Conservation (phyloP, 805 yeast genomes). For the Kodamaea kakaduensis region DNA sequence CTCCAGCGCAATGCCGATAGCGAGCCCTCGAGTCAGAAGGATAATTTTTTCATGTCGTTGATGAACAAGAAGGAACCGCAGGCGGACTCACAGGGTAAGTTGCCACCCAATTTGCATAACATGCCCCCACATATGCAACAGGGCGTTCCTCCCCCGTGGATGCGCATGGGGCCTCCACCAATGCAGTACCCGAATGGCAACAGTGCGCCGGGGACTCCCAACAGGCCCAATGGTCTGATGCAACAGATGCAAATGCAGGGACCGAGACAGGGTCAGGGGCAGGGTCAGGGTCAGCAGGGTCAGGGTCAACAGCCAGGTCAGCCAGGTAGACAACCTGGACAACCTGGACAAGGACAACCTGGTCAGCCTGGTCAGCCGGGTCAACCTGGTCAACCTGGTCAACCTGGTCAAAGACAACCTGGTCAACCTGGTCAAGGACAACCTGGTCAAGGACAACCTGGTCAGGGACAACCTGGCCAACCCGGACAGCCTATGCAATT, state of each 20-base stretch:
- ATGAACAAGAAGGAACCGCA: slow-evolving; percentile 37
- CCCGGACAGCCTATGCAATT: slow-evolving; percentile 5
- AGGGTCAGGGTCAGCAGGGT: background rate
- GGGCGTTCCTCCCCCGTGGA: slow-evolving; percentile 8
- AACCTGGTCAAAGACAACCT: background rate
- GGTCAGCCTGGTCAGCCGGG: slow-evolving; percentile 2
- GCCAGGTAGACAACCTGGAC: slow-evolving; percentile 6
- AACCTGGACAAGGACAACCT: slow-evolving; percentile 4
- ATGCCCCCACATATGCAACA: slow-evolving; percentile 8
- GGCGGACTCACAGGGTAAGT: slow-evolving; percentile 1
- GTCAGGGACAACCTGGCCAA: slow-evolving; percentile 7
- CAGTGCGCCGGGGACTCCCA: too few species aligned
- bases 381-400: slow-evolving; percentile 7
- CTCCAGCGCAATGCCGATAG: slow-evolving; percentile 11
- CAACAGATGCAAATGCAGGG: slow-evolving; percentile 6
- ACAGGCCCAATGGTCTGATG: too few species aligned
- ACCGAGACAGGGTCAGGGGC: slow-evolving; percentile 8
- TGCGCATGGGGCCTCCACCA: slow-evolving; percentile 7
- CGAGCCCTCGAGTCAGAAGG: slow-evolving; percentile 6
- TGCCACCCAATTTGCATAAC: slow-evolving; percentile 8
- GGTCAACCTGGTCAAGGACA: background rate
- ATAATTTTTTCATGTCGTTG: slow-evolving; percentile 41
- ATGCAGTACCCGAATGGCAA: slow-evolving; percentile 3
- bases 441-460: slow-evolving; percentile 7
- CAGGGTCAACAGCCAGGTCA: slow-evolving; percentile 14